Evolutionary conservation across 192 early-diverging fungal genomes (phyloP), one percentile per base, ranked within the genome.

Genomic region (Jimgerdemannia flammicorona): DNA sequence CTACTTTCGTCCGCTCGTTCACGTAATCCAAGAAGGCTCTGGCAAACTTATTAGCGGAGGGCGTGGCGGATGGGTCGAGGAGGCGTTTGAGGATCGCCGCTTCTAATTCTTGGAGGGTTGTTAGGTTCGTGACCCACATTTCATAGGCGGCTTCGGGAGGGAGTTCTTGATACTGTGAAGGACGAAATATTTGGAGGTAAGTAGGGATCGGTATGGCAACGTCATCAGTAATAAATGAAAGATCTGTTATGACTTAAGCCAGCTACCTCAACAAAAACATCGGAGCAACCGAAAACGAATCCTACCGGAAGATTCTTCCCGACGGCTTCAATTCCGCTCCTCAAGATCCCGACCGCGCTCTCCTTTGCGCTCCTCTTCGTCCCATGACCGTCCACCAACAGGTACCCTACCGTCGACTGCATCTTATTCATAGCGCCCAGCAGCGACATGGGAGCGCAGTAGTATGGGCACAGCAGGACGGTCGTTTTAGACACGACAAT

Each of bases 351-450:
- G 6, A 59, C 14, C 14, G 8, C 49, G 6, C 49, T 59, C 14
- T 59, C 14, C 14, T 59, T 14, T 2, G 8, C 49, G 14, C 49
- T 59, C 8, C 49, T 59, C 29, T 29, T 1, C 29, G 29, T 29
- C 29, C 29, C 29, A 29, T 29, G 29, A 29, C 29, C 29, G 14
- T 14, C 49, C 49, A 78, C 72, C 4, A 73, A 73, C 44, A 82
- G 54, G 40, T 78, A 78, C 41, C 70, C 76, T 4, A 77, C 80
- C 39, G 84, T 84, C 3, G 73, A 59, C 40, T 78, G 79, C 86
- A 87, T 87, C 66, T 75, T 85, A 40, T 79, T 79, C 82, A 87
- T 84, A 6, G 86, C 86, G 3, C 82, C 83, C 75, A 87, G 66
- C n/a, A 87, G 73, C 10, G 86, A 87, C 79, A 87, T 81, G 40